A percentile compares a stretch with the other conserved stretches of the same genome.
phyloP scores from a whole-genome alignment of 768 basidiomycete species.

The Podaxis rugospora region DNA sequence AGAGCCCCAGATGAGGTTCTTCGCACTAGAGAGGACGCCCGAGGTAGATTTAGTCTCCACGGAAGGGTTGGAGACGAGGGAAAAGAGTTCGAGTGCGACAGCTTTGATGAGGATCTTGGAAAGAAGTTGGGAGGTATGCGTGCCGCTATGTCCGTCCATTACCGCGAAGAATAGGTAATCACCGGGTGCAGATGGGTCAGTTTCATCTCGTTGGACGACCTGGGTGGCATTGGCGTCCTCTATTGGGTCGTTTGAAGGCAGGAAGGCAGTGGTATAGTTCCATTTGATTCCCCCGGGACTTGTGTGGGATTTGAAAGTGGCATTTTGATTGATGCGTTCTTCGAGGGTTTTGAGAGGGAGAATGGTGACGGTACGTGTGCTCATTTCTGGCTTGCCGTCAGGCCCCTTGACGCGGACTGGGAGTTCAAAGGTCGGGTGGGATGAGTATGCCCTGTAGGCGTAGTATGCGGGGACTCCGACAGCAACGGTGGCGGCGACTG shows the following conservation, averaged over 20 bases:
- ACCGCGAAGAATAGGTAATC: slow-evolving; percentile 84
- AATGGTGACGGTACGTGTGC: slow-evolving; percentile 48
- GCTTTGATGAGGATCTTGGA: slow-evolving; percentile 82
- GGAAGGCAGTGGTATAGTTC: slow-evolving; percentile 73
- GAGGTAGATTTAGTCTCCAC: slow-evolving; percentile 17
- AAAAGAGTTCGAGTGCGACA: slow-evolving; percentile 70
- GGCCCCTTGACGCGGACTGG: slow-evolving; percentile 47
- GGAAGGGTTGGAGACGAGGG: slow-evolving; percentile 36
- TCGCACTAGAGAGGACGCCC: slow-evolving; percentile 17
- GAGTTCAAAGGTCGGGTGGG: slow-evolving; percentile 54
- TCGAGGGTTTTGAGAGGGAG: slow-evolving; percentile 53
- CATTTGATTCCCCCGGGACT: slow-evolving; percentile 58
- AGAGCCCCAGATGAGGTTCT: slow-evolving; percentile 19
- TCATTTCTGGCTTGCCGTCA: slow-evolving; percentile 58
- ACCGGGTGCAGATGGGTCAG: slow-evolving; percentile 56
- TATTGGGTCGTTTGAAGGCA: slow-evolving; percentile 86
- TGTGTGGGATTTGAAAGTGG: slow-evolving; percentile 37
- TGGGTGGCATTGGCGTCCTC: slow-evolving; percentile 83
- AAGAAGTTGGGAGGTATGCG: slow-evolving; percentile 78
- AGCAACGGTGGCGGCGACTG: slow-evolving; percentile 50
- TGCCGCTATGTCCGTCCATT: slow-evolving; percentile 89
- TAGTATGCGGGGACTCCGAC: slow-evolving; percentile 57
- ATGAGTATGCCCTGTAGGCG: slow-evolving; percentile 43
- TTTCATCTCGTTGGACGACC: slow-evolving; percentile 57
- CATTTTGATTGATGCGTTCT: slow-evolving; percentile 52